These are phyloP conservation scores for Rusavskia elegans DNA, from an alignment of 495 filamentous ascomycete genomes.

Conservation along the genomic window DNA sequence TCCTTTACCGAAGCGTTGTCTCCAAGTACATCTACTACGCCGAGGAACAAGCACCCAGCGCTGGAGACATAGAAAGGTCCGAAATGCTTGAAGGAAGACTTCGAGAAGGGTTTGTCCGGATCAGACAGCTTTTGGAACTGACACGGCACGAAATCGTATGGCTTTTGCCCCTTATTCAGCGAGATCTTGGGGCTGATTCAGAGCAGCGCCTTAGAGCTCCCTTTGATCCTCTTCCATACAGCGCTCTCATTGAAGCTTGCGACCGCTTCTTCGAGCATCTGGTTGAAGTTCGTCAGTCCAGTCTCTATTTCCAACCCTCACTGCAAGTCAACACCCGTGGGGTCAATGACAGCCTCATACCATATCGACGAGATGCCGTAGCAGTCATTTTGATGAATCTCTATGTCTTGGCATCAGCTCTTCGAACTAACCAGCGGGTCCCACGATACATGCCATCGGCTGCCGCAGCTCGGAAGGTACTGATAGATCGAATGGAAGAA, in stretches of 20 bases:
- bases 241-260: constrained; percentile 34
- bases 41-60: constrained; percentile 28
- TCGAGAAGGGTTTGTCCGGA: constrained; percentile 41
- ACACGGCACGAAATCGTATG: constrained; percentile 37
- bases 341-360: constrained; percentile 25
- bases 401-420: constrained; percentile 37
- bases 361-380: constrained; percentile 36
- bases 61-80: constrained; percentile 33
- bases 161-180: neutral
- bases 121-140: constrained; percentile 38
- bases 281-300: constrained; percentile 38
- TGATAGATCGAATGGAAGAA: constrained; percentile 33
- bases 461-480: constrained; percentile 30
- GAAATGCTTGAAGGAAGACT: constrained; percentile 41
- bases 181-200: constrained; percentile 1
- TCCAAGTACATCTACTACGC: constrained; percentile 43
- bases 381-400: constrained; percentile 41
- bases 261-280: constrained; percentile 43
- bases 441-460: constrained; percentile 39
- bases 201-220: constrained; percentile 31
- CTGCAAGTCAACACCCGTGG: constrained; percentile 13
- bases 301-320: constrained; percentile 37
- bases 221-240: constrained; percentile 39
- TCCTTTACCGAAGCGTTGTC: constrained; percentile 38
- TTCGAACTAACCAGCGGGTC: constrained; percentile 31